Evolutionary conservation across 2,329 filamentous ascomycete genomes (phyloP).

Genomic region (Pseudogymnoascus sp.): DNA sequence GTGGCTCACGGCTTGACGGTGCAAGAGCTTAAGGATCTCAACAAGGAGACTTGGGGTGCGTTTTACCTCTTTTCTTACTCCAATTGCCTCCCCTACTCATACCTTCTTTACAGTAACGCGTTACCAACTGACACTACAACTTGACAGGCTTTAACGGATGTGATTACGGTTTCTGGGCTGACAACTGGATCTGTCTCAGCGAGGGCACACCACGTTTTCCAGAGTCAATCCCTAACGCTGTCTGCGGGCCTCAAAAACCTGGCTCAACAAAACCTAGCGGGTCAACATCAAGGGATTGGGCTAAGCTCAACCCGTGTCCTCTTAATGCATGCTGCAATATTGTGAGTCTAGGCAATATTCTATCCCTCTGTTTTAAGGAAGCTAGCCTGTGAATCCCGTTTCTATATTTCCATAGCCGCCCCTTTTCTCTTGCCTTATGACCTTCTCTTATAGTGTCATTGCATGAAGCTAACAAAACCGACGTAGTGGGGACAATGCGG

Average conservation of each 20-base stretch:
- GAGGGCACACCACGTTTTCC: neutral
- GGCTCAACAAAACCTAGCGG: neutral
- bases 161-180: neutral
- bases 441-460: no score
- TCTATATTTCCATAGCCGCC: no score
- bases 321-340: neutral
- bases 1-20: neutral
- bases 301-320: neutral
- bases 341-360: no score
- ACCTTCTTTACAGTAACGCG: no score
- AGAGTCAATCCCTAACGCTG: neutral
- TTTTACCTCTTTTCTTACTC: neutral
- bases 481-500: slow-evolving; percentile 32
- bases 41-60: neutral
- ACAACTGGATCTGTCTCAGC: neutral
- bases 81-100: neutral
- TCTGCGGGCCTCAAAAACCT: neutral
- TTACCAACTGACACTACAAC: neutral
- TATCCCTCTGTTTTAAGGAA: no score
- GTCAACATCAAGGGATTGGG: neutral
- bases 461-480: neutral
- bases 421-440: no score
- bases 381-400: no score
- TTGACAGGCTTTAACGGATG: slow-evolving; percentile 2
- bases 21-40: neutral